Conservation (phyloP, 306 rosid genomes). For the Cucurbita argyrosperma region DNA sequence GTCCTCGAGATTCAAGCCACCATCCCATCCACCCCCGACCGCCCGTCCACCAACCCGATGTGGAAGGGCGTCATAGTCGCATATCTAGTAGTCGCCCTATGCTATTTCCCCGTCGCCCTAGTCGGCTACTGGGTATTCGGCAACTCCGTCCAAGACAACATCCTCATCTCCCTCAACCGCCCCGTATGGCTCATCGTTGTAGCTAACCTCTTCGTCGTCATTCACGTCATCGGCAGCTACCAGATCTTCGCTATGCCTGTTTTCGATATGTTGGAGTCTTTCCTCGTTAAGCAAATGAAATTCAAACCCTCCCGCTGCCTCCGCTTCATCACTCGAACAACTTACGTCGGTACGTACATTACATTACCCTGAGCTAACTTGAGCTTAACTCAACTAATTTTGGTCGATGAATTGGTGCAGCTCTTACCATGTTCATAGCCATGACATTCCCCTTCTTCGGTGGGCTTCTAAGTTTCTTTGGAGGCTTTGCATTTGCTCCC, state of each 20-base stretch:
- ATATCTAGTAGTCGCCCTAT: conserved; percentile 23
- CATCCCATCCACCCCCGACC: conserved; percentile 27
- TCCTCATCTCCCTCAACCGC: conserved; percentile 20
- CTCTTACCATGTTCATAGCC: conserved; percentile 17
- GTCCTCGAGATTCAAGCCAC: conserved; percentile 35
- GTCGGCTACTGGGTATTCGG: conserved; percentile 30
- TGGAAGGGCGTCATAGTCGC: conserved; percentile 24
- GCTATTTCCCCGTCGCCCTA: conserved; percentile 24
- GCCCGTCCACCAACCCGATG: conserved; percentile 23
- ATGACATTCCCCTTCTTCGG: conserved; percentile 33
- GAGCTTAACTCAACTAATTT: not conserved
- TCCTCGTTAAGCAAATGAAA: conserved; percentile 14
- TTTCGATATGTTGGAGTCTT: conserved; percentile 20
- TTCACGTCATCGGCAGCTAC: conserved; percentile 36
- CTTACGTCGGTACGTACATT: conserved; percentile 17
- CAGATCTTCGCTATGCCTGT: conserved; percentile 31
- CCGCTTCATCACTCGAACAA: conserved; percentile 14
- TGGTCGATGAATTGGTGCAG: not conserved
- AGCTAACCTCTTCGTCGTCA: conserved; percentile 23
- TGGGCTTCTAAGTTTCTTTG: conserved; percentile 26
- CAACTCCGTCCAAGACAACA: conserved; percentile 18
- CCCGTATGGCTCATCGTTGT: conserved; percentile 19
- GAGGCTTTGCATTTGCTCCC: conserved; percentile 34
- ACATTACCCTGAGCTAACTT: too few relatives aligned
- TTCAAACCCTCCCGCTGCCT: conserved; percentile 17